Conservation (phyloP, 257 asterid genomes). For the Gentiana dahurica region DNA sequence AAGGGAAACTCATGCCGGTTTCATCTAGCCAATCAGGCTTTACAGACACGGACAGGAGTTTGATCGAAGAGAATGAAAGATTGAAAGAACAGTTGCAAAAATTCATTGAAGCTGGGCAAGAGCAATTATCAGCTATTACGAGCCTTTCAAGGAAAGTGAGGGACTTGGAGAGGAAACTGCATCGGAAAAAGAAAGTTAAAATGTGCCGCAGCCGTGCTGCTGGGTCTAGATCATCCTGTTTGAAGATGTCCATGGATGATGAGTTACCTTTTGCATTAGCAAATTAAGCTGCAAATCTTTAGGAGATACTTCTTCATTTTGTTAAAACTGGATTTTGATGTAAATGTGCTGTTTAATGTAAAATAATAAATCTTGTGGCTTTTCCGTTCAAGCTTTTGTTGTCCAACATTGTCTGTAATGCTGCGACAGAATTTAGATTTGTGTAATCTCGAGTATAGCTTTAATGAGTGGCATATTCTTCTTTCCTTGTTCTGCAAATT, state of each 20-base stretch:
- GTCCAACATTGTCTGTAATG: no score
- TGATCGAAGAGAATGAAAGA: slow-evolving; percentile 51
- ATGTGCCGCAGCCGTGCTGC: slow-evolving; percentile 12
- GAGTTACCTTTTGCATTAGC: slow-evolving; percentile 8
- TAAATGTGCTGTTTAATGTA: no score
- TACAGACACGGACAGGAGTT: slow-evolving; percentile 22
- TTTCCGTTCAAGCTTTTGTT: no score
- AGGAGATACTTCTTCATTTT: no score
- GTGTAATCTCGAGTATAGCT: no score
- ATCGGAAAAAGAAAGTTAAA: slow-evolving; percentile 44
- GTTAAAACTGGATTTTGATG: no score
- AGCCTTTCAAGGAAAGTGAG: slow-evolving; percentile 44
- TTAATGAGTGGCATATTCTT: no score
- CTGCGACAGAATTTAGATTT: no score
- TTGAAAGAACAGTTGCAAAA: slow-evolving; percentile 54
- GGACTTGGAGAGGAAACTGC: slow-evolving; percentile 49
- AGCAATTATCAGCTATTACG: slow-evolving; percentile 43
- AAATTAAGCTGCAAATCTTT: slow-evolving; percentile 3
- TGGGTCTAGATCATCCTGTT: slow-evolving; percentile 10
- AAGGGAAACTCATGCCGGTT: neutral
- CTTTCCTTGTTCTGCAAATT: no score
- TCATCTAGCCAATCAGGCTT: slow-evolving; percentile 8
- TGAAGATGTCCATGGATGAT: slow-evolving; percentile 2
- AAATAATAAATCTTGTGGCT: no score
- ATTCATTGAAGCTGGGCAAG: slow-evolving; percentile 41